Evolutionary conservation across 2,329 filamentous ascomycete genomes (phyloP).

Genomic region (Metarhizium guizhouense): DNA sequence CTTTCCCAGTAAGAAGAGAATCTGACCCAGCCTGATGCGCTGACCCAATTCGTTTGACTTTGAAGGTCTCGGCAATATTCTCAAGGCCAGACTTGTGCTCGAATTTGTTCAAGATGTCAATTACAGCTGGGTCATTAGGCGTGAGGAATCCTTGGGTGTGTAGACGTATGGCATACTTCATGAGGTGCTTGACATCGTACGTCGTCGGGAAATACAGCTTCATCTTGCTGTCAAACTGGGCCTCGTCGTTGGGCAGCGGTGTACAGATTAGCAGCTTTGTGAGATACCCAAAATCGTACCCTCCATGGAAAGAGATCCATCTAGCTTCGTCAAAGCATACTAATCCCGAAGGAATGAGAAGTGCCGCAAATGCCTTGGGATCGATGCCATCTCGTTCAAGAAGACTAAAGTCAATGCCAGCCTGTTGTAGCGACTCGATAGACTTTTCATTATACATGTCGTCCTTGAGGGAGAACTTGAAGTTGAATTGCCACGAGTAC

Average conservation of each 20-base stretch:
- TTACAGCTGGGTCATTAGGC: conserved; percentile 53
- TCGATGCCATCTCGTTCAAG: conserved; percentile 87
- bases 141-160: conserved; percentile 55
- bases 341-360: conserved; percentile 86
- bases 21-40: conserved; percentile 93
- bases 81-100: conserved; percentile 88
- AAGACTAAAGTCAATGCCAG: conserved; percentile 83
- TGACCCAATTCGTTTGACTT: conserved; percentile 77
- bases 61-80: conserved; percentile 87
- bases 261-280: conserved; percentile 86
- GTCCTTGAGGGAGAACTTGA: conserved; percentile 85
- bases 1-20: conserved; percentile 82
- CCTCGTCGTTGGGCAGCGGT: conserved; percentile 78
- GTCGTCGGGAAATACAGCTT: conserved; percentile 88
- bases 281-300: conserved; percentile 96
- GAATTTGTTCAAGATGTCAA: conserved; percentile 72
- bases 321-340: conserved; percentile 80
- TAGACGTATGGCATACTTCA: conserved; percentile 75
- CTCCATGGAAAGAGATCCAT: conserved; percentile 97
- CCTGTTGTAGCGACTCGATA: conserved; percentile 81
- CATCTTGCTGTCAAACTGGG: conserved; percentile 80
- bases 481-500: conserved; percentile 98
- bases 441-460: conserved; percentile 98
- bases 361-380: conserved; percentile 75
- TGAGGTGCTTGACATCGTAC: conserved; percentile 94